These are phyloP conservation scores for Botrytis paeoniae DNA, from an alignment of 2,329 filamentous ascomycete genomes.

Conservation along the genomic window DNA sequence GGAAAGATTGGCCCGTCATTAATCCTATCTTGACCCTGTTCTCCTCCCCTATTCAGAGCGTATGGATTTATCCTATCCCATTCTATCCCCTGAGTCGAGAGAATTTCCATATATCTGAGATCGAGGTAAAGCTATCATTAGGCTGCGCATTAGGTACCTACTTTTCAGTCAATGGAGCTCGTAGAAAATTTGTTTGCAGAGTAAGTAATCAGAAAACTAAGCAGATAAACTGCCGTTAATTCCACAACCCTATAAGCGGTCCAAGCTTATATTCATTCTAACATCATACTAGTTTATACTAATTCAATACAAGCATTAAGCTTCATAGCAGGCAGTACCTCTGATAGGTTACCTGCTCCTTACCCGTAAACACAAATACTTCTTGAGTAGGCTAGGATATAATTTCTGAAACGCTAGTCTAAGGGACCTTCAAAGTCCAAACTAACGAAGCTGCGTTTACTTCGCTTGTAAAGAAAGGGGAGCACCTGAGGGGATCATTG, in stretches of 20 bases:
- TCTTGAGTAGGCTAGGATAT: not conserved
- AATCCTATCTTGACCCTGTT: not conserved
- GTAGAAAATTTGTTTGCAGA: accelerated
- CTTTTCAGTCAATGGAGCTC: accelerated
- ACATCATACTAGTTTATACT: not conserved
- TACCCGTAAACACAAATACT: not conserved
- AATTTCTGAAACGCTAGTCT: not conserved
- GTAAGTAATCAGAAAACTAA: not conserved
- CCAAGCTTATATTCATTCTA: not conserved
- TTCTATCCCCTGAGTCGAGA: not conserved
- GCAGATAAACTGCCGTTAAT: not conserved
- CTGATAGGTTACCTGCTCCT: not conserved
- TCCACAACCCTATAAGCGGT: not conserved
- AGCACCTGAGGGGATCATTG: accelerated
- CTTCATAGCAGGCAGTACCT: not conserved
- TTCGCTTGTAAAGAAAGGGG: not conserved
- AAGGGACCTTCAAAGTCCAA: not conserved
- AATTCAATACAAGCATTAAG: not conserved
- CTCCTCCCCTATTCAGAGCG: too few species aligned
- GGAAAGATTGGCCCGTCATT: accelerated
- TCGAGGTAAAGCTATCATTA: too few species aligned
- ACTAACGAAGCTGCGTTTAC: not conserved
- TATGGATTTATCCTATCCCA: not conserved
- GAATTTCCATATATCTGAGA: not conserved
- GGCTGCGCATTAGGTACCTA: not conserved